These are phyloP conservation scores for Ceratobasidium sp. DNA, from an alignment of 1,284 basidiomycete genomes.

Conservation along the genomic window DNA sequence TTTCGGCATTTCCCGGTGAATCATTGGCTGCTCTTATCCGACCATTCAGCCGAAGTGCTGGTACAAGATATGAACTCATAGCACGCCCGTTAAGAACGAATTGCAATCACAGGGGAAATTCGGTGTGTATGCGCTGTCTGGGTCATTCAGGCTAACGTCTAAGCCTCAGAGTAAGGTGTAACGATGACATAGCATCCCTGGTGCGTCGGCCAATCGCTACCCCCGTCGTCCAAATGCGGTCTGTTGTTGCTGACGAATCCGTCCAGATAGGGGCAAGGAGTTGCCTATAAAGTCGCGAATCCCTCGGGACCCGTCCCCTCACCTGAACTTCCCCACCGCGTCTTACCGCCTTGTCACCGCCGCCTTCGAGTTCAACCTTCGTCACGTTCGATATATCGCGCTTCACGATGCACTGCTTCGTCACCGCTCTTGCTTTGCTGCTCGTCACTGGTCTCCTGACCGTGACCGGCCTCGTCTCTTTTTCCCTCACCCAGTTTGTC, in stretches of 20 bases:
- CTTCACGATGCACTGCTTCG: neutral
- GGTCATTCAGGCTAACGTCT: too few species aligned
- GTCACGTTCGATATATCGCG: neutral
- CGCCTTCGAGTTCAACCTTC: neutral
- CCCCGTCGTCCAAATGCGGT: neutral
- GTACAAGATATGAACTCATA: neutral
- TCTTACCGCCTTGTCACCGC: neutral
- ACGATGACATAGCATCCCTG: too few species aligned
- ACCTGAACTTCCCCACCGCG: neutral
- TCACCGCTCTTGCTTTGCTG: neutral
- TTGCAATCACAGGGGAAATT: too few species aligned
- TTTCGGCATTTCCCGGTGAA: neutral
- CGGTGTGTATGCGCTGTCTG: too few species aligned
- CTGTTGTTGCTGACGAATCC: constrained; percentile 3
- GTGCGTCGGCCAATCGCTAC: neutral
- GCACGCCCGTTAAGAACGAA: too few species aligned
- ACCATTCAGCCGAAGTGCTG: neutral
- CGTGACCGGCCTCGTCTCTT: neutral
- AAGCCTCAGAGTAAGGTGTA: too few species aligned
- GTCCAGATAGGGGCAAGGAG: neutral
- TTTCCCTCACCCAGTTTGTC: neutral
- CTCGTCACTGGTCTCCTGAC: constrained; percentile 1
- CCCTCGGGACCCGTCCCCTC: neutral
- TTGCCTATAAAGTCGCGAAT: neutral
- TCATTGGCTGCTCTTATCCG: neutral